Base-by-base conservation (phyloP, 1,139 yeast genomes). In the Oligophagozyma castellii region DNA sequence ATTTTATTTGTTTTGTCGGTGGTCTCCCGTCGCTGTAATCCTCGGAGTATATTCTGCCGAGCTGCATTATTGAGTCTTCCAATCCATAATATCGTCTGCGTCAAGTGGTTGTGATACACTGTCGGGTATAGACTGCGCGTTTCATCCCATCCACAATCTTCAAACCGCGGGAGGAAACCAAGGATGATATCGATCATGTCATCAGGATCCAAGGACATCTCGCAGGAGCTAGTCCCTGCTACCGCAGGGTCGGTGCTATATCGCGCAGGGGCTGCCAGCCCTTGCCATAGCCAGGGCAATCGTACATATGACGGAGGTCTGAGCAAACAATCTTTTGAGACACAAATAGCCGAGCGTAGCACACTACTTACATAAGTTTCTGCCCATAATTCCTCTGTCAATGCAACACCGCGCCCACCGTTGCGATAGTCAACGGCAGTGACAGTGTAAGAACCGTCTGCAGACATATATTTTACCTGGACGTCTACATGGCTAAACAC, bases 281-380 rank as follows among this genome's bases (percentile, higher is more conserved):
- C n/a, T n/a, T n/a, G n/a, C n/a, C n/a, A n/a, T n/a, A n/a, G n/a
- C n/a, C n/a, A n/a, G n/a, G n/a, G n/a, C n/a, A n/a, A n/a, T n/a
- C n/a, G n/a, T n/a, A n/a, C n/a, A n/a, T n/a, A n/a, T n/a, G n/a
- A n/a, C n/a, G n/a, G n/a, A n/a, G n/a, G n/a, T n/a, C n/a, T n/a
- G n/a, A n/a, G n/a, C n/a, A n/a, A n/a, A n/a, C n/a, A n/a, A n/a
- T n/a, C n/a, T n/a, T n/a, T n/a, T n/a, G n/a, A n/a, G n/a, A n/a
- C n/a, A n/a, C n/a, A n/a, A n/a, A n/a, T n/a, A n/a, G n/a, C n/a
- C n/a, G n/a, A n/a, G n/a, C 2, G 79, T n/a, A n/a, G n/a, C n/a
- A n/a, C n/a, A n/a, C n/a, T 68, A 36, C 83, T 73, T 29, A 83
- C 73, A 51, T 72, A 80, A 0, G 93, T 70, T 50, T 89, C 95